phyloP scores from a whole-genome alignment of 1,284 basidiomycete species.

The Volvariella surrecta region DNA sequence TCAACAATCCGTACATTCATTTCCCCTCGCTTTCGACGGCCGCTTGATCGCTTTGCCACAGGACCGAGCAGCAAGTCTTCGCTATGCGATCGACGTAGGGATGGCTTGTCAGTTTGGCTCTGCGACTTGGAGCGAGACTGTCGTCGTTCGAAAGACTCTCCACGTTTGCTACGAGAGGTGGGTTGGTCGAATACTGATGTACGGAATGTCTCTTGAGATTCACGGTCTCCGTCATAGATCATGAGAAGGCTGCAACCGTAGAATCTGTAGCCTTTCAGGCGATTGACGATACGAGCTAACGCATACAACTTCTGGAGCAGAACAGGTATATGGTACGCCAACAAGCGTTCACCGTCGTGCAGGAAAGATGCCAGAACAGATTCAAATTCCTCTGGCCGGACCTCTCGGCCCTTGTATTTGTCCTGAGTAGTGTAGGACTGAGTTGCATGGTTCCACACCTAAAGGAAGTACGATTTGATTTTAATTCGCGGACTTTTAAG shows the following conservation, averaged over 20 bases:
- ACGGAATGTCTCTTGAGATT: slow-evolving; percentile 73
- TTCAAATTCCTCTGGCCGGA: slow-evolving; percentile 81
- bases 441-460: slow-evolving; percentile 88
- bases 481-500: slow-evolving; percentile 1
- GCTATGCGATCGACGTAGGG: slow-evolving; percentile 64
- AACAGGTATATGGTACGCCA: slow-evolving; percentile 88
- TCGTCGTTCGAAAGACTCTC: slow-evolving; percentile 66
- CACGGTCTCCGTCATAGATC: slow-evolving; percentile 94
- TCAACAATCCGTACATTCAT: slow-evolving; percentile 96
- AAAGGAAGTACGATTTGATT: slow-evolving; percentile 10
- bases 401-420: slow-evolving; percentile 93
- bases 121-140: slow-evolving; percentile 21
- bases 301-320: slow-evolving; percentile 90
- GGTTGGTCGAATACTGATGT: slow-evolving; percentile 55
- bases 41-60: slow-evolving; percentile 47
- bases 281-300: slow-evolving; percentile 86
- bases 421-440: slow-evolving; percentile 88
- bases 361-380: slow-evolving; percentile 80
- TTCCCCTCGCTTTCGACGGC: slow-evolving; percentile 75
- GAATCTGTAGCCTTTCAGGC: slow-evolving; percentile 90
- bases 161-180: slow-evolving; percentile 63
- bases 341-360: slow-evolving; percentile 73
- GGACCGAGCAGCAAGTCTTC: slow-evolving; percentile 67
- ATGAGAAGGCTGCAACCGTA: slow-evolving; percentile 96
- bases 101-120: slow-evolving; percentile 29